A percentile compares a stretch with the other conserved stretches of the same genome.
Evolutionary conservation across 352 stramenopile species (phyloP).

Genomic region (Pythium chondricola): DNA sequence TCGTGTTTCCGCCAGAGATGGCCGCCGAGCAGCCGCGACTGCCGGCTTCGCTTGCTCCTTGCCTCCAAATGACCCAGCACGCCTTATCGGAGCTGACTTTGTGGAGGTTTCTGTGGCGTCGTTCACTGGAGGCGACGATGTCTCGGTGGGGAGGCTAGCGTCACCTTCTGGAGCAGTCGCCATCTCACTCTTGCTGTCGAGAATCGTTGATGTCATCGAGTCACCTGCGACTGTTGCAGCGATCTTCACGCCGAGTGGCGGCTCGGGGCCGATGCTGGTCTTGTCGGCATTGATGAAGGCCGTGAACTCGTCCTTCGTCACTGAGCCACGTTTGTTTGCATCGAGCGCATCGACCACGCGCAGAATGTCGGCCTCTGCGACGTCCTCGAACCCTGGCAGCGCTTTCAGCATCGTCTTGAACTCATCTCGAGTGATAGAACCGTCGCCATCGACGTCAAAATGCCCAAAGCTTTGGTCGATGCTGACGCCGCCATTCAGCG

Average conservation of each 20-base stretch:
- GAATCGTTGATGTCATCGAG: too few species aligned
- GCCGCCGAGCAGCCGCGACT: not conserved
- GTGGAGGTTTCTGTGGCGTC: too few species aligned
- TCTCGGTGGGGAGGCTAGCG: too few species aligned
- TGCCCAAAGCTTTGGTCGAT: slow-evolving; percentile 26
- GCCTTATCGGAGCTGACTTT: too few species aligned
- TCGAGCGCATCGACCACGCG: slow-evolving; percentile 42
- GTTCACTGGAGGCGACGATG: too few species aligned
- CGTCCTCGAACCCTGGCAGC: slow-evolving; percentile 34
- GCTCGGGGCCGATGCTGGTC: not conserved
- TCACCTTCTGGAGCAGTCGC: too few species aligned
- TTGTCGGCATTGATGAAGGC: slow-evolving; percentile 20
- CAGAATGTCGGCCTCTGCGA: slow-evolving; percentile 27
- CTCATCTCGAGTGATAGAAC: slow-evolving; percentile 40
- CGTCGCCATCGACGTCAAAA: slow-evolving; percentile 33
- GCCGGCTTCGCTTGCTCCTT: not conserved
- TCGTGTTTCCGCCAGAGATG: not conserved
- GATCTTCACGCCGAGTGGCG: not conserved
- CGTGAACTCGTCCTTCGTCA: slow-evolving; percentile 56
- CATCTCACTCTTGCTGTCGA: too few species aligned
- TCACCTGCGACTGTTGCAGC: too few species aligned
- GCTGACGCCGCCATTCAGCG: slow-evolving; percentile 15
- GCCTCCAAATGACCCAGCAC: too few species aligned
- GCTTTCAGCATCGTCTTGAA: slow-evolving; percentile 40
- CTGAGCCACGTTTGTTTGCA: slow-evolving; percentile 37